Conservation (phyloP, 768 basidiomycete species). For the Trametes cingulata region DNA sequence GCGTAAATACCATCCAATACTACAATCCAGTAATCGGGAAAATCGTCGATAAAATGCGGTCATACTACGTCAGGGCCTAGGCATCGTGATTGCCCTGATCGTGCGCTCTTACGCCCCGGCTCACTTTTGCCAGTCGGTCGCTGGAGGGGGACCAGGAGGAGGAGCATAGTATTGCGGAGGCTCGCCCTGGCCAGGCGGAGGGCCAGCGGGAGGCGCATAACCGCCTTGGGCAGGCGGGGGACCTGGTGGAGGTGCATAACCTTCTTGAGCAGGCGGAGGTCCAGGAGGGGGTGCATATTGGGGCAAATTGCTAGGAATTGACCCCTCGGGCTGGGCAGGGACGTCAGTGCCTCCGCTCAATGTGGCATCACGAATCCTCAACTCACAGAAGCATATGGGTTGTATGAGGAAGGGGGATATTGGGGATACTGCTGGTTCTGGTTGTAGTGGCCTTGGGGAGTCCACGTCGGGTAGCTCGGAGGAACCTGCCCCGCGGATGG, state of each 20-base stretch:
- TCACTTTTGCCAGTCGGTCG: constrained; percentile 2
- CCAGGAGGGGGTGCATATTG: constrained; percentile 15
- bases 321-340: constrained; percentile 4
- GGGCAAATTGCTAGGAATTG: constrained; percentile 3
- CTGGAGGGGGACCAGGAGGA: constrained; percentile 7
- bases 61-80: constrained; percentile 4
- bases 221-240: constrained; percentile 1
- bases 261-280: not conserved
- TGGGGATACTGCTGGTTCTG: constrained; percentile 10
- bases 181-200: constrained; percentile 2
- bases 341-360: not conserved
- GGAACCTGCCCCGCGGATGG: constrained; percentile 6
- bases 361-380: not conserved
- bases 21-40: not conserved
- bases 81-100: not conserved
- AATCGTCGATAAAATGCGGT: not conserved
- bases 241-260: constrained; percentile 14
- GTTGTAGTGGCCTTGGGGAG: constrained; percentile 4
- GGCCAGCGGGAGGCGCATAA: constrained; percentile 15
- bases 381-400: constrained; percentile 21
- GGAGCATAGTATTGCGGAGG: constrained; percentile 13
- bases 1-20: not conserved
- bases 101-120: no score
- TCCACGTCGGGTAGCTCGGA: constrained; percentile 7
- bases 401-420: constrained; percentile 17